Conservation (phyloP, 139 green algal genomes). For the Auxenochlorella protothecoides region DNA sequence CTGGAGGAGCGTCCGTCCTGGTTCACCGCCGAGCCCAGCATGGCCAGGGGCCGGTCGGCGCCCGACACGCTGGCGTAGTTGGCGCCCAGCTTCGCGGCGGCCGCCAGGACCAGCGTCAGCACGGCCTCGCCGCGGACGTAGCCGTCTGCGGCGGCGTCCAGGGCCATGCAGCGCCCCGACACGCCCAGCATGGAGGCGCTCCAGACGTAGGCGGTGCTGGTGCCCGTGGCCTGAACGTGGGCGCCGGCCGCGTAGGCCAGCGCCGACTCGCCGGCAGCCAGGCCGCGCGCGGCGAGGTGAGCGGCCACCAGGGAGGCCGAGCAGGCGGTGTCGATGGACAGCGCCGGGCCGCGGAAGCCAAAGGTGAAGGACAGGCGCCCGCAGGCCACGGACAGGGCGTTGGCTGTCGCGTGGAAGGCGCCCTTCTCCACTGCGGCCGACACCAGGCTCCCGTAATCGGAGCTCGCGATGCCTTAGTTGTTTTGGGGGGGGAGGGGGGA, state of each 20-base stretch:
- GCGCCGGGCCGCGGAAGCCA: conserved; percentile 43
- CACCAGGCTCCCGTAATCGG: neutral
- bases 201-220: conserved; percentile 27
- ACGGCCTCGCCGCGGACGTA: conserved; percentile 45
- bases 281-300: conserved; percentile 25
- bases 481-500: no score
- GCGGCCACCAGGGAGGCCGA: conserved; percentile 55
- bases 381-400: conserved; percentile 54
- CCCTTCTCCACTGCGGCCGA: conserved; percentile 1
- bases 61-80: neutral
- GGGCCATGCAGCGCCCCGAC: conserved; percentile 38
- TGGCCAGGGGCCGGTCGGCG: conserved; percentile 2
- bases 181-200: conserved; percentile 39
- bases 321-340: conserved; percentile 78
- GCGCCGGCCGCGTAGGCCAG: conserved; percentile 18
- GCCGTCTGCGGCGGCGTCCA: conserved; percentile 35
- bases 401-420: conserved; percentile 23
- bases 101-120: conserved; percentile 14
- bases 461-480: no score
- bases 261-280: conserved; percentile 9
- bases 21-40: conserved; percentile 30
- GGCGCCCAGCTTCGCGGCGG: no score
- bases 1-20: conserved; percentile 51
- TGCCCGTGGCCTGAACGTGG: conserved; percentile 35
- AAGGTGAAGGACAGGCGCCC: conserved; percentile 75